These are phyloP conservation scores for Coemansia nantahalensis DNA, from an alignment of 192 early-diverging fungal species.

Conservation along the genomic window DNA sequence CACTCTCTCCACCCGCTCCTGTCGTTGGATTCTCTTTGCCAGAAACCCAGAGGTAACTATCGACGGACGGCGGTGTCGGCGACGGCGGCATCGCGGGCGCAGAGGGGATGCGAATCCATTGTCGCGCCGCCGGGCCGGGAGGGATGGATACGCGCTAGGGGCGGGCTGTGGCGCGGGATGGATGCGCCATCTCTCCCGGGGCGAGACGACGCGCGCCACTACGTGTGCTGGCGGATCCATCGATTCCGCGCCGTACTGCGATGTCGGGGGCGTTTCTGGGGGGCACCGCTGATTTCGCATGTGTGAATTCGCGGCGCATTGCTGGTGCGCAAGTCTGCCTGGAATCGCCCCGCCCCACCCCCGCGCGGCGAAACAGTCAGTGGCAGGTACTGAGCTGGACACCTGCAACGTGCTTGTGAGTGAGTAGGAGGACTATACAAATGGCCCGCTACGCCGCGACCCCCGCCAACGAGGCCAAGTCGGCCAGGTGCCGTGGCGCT, in stretches of 20 bases:
- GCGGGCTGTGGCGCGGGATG: background rate
- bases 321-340: too few species aligned
- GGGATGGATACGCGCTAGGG: background rate
- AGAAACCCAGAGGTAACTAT: conserved; percentile 13
- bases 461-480: conserved; percentile 77
- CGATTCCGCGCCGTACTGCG: too few species aligned
- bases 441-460: conserved; percentile 84
- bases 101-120: background rate
- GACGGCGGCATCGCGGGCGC: too few species aligned
- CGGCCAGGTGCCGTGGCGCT: conserved; percentile 85
- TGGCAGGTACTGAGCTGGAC: too few species aligned
- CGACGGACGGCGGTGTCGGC: background rate
- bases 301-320: too few species aligned
- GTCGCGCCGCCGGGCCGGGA: background rate
- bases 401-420: conserved; percentile 13
- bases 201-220: too few species aligned
- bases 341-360: too few species aligned
- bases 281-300: too few species aligned
- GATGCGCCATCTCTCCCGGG: background rate
- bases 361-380: too few species aligned
- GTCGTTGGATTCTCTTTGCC: background rate
- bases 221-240: too few species aligned
- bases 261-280: background rate
- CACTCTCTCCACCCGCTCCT: too few species aligned
- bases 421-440: conserved; percentile 31